Conservation (phyloP, 129 eudicot species). For the Flaveria robusta region DNA sequence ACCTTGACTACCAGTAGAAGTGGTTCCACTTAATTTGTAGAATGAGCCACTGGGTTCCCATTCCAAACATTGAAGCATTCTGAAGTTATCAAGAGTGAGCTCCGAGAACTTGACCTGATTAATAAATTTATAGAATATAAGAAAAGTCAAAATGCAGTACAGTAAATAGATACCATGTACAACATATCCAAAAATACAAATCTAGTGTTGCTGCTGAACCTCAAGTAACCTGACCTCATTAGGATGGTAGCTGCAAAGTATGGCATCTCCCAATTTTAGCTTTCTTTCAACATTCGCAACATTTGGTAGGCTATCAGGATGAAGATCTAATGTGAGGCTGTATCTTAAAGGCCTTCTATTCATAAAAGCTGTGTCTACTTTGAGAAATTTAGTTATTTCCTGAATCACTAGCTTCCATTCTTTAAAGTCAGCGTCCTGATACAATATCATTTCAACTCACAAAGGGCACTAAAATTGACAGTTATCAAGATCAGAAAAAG, state of each 20-base stretch:
- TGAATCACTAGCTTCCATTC: slow-evolving; percentile 99
- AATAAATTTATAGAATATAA: slow-evolving; percentile 15
- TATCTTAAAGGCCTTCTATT: slow-evolving; percentile 92
- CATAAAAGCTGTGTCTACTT: slow-evolving; percentile 85
- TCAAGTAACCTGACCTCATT: slow-evolving; percentile 61
- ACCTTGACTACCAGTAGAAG: slow-evolving; percentile 53
- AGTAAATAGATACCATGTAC: background rate
- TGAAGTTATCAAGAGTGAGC: slow-evolving; percentile 79
- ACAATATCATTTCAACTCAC: slow-evolving; percentile 29
- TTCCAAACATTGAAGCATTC: slow-evolving; percentile 94
- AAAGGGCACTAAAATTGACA: slow-evolving; percentile 8
- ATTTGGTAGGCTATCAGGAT: slow-evolving; percentile 69
- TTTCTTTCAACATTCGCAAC: slow-evolving; percentile 57
- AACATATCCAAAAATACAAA: background rate
- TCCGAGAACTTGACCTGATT: slow-evolving; percentile 86
- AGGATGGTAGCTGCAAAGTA: slow-evolving; percentile 84
- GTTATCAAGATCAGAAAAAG: background rate
- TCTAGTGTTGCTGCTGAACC: slow-evolving; percentile 18
- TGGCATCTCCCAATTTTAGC: slow-evolving; percentile 70
- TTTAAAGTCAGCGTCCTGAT: slow-evolving; percentile 88
- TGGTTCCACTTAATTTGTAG: slow-evolving; percentile 56
- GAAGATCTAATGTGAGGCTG: slow-evolving; percentile 74
- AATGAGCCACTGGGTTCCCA: slow-evolving; percentile 98
- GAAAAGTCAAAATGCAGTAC: slow-evolving; percentile 1
- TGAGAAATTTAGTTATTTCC: slow-evolving; percentile 84